phyloP scores from a whole-genome alignment of 2,329 filamentous ascomycete species.

The Xylaria sp. region DNA sequence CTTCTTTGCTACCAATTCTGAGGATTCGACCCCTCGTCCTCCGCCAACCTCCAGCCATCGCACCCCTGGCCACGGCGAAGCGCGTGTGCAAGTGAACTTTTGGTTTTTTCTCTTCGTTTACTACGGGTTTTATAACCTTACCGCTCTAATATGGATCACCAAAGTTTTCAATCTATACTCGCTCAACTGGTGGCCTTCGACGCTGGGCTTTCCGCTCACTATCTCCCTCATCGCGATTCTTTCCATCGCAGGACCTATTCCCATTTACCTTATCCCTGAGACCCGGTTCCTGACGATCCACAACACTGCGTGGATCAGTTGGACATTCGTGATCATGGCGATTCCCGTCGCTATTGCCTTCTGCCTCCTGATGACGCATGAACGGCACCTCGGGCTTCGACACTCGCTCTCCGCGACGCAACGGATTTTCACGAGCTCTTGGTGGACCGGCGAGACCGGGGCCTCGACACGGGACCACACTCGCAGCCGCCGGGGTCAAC shows the following conservation, averaged over 20 bases:
- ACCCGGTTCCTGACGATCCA: conserved; percentile 66
- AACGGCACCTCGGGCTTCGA: conserved; percentile 70
- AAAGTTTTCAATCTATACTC: conserved; percentile 78
- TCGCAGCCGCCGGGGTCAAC: conserved; percentile 56
- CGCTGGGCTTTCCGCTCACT: conserved; percentile 72
- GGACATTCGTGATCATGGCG: conserved; percentile 77
- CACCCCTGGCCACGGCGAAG: conserved; percentile 70
- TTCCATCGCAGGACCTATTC: conserved; percentile 69
- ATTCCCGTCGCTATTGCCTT: conserved; percentile 75
- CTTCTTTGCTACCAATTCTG: conserved; percentile 11
- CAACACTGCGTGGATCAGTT: conserved; percentile 76
- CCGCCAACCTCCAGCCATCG: conserved; percentile 52
- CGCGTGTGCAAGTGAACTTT: conserved; percentile 73
- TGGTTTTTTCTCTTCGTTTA: conserved; percentile 79
- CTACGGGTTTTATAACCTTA: conserved; percentile 76
- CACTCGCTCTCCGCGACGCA: conserved; percentile 73
- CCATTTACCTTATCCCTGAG: conserved; percentile 66
- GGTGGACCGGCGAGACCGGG: conserved; percentile 72
- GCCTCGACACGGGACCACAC: conserved; percentile 52
- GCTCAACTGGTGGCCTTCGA: conserved; percentile 76
- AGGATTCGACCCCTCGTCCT: conserved; percentile 21
- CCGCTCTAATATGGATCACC: conserved; percentile 76
- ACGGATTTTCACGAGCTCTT: conserved; percentile 73
- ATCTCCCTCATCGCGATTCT: conserved; percentile 69
- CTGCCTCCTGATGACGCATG: conserved; percentile 70